Evolutionary conservation across 2,329 filamentous ascomycete genomes (phyloP), one percentile per base, ranked within the genome.

Genomic region (Magnaporthiopsis rhizophila): DNA sequence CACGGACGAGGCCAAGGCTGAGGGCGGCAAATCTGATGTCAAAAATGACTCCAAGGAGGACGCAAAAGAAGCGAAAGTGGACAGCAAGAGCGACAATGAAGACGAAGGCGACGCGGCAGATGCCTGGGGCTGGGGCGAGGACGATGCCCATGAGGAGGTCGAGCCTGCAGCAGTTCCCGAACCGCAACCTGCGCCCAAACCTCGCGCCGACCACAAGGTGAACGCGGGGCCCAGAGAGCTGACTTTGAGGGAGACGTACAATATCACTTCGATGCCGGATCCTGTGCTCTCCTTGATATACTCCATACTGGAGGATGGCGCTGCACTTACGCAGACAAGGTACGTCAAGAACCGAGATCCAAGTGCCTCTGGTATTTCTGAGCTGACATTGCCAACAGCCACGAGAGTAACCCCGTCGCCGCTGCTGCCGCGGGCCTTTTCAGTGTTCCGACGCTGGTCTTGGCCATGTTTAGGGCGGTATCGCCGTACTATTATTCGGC

Each of bases 51-150:
- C 64, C 4, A 67, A 66, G n/a, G 66, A 70, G 2, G 73, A 74
- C 15, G 24, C 15, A 26, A 59, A 64, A 62, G 61, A 70, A 15
- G 62, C 57, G n/a, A 59, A 64, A 62, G 60, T 70, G 15, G 62
- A 67, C 28, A 2, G 62, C 8, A 67, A 67, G n/a, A 67, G 69
- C 2, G 73, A 74, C 0, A 77, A 79, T 0, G 79, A 78, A 9
- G 79, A 83, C 18, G 82, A 84, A 15, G 79, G 82, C 21, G 82
- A 84, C 28, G 76, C 76, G 5, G 81, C 79, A 18, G 90, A 91
- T 66, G 91, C 91, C 36, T 95, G 91, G 89, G 91, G 90, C 45
- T 96, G 91, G 90, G 90, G 86, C n/a, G 90, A 86, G 34, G 81
- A 94, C 34, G 89, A 89, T 24, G 71, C 69, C 59, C 69, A 73